Percentiles rank a stretch among this genome's conserved stretches.
Evolutionary conservation across 495 filamentous ascomycete genomes (phyloP).

Genomic region (Diplogelasinospora grovesii): DNA sequence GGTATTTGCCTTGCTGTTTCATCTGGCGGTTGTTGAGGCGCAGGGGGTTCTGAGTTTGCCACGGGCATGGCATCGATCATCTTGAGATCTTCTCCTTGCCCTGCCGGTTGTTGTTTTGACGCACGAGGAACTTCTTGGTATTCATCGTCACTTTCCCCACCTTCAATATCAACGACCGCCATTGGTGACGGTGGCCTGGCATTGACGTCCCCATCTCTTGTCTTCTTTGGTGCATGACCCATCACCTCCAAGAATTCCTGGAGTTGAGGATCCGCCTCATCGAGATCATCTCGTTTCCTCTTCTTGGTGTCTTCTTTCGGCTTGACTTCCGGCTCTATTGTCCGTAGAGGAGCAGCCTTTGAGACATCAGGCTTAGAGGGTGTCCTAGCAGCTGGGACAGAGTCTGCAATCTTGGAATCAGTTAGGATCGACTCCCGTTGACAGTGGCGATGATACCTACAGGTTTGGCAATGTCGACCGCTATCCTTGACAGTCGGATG

Average conservation of each 20-base stretch:
- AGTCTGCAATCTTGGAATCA: constrained; percentile 20
- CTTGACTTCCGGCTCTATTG: constrained; percentile 2
- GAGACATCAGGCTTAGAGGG: constrained; percentile 7
- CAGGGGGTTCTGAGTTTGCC: neutral
- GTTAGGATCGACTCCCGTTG: constrained; percentile 20
- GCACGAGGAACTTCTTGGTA: constrained; percentile 51
- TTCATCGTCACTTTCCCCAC: constrained; percentile 55
- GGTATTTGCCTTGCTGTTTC: constrained; percentile 8
- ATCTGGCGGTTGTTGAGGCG: constrained; percentile 7
- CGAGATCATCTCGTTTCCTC: constrained; percentile 44
- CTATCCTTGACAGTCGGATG: constrained; percentile 93
- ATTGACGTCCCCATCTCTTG: constrained; percentile 19
- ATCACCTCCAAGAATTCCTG: constrained; percentile 83
- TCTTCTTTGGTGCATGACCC: constrained; percentile 36
- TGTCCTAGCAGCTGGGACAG: constrained; percentile 9
- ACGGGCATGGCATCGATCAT: constrained; percentile 5
- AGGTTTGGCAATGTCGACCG: constrained; percentile 82
- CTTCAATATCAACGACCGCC: constrained; percentile 35
- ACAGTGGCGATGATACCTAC: constrained; percentile 38
- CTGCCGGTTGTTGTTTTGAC: constrained; percentile 31
- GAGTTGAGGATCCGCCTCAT: constrained; percentile 65
- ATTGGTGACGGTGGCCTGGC: constrained; percentile 7
- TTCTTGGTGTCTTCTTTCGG: constrained; percentile 31
- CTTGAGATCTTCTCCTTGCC: constrained; percentile 7
- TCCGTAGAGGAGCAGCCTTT: constrained; percentile 3